These are phyloP conservation scores for Pleurotus citrinopileatus DNA, from an alignment of 768 basidiomycete species.

Conservation along the genomic window DNA sequence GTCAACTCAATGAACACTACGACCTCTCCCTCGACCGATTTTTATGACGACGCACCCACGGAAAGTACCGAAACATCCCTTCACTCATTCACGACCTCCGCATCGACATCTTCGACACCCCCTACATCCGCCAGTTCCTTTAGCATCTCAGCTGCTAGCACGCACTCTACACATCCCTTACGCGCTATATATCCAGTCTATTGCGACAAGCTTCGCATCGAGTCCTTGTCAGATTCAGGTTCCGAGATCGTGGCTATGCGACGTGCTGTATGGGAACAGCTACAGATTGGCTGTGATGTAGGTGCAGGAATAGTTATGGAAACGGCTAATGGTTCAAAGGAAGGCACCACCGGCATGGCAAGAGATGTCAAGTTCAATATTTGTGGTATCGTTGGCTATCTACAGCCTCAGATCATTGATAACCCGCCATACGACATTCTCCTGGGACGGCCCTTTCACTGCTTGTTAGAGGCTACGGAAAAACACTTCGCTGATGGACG, in stretches of 20 bases:
- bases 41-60: too few species aligned
- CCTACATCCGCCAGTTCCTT: too few species aligned
- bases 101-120: too few species aligned
- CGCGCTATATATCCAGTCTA: conserved; percentile 13
- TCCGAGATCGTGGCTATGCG: conserved; percentile 26
- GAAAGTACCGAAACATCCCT: too few species aligned
- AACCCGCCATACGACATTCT: conserved; percentile 16
- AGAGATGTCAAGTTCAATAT: conserved; percentile 21
- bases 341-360: conserved; percentile 23
- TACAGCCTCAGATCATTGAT: conserved; percentile 13
- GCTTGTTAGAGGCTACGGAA: background rate
- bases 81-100: too few species aligned
- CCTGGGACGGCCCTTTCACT: conserved; percentile 11
- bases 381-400: background rate
- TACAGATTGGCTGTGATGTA: conserved; percentile 16
- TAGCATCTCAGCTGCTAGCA: too few species aligned
- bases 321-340: conserved; percentile 20
- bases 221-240: conserved; percentile 21
- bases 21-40: too few species aligned
- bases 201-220: conserved; percentile 14
- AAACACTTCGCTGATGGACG: conserved; percentile 4
- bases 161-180: background rate
- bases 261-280: conserved; percentile 9
- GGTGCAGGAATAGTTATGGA: conserved; percentile 22
- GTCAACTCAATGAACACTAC: too few species aligned